A percentile compares a stretch with the other conserved stretches of the same genome.
phyloP scores from a whole-genome alignment of 2,329 filamentous ascomycete genomes.

The Cladosporium halotolerans region DNA sequence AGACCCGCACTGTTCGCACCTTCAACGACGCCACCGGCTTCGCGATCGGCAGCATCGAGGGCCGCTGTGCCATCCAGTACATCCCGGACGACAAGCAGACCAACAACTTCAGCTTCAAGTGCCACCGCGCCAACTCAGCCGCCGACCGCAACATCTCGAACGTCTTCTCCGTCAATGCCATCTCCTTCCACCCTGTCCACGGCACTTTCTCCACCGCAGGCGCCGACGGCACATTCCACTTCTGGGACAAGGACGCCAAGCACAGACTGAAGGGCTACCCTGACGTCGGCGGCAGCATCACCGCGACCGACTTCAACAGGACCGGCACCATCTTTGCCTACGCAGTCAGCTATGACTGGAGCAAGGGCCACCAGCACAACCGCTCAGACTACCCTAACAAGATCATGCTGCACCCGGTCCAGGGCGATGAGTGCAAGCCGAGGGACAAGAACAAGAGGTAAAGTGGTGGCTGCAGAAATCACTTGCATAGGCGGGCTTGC shows the following conservation, averaged over 20 bases:
- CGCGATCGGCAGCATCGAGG: conserved; percentile 93
- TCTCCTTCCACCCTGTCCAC: conserved; percentile 93
- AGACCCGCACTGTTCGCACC: conserved; percentile 90
- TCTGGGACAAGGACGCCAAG: conserved; percentile 68
- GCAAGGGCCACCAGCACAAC: conserved; percentile 87
- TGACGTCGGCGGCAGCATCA: conserved; percentile 67
- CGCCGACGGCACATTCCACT: conserved; percentile 92
- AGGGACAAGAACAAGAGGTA: conserved; percentile 44
- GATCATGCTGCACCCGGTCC: conserved; percentile 45
- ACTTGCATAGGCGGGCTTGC: no score
- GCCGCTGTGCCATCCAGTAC: conserved; percentile 95
- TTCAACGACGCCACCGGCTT: conserved; percentile 89
- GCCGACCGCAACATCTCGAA: conserved; percentile 63
- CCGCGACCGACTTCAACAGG: conserved; percentile 83
- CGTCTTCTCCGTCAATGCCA: conserved; percentile 92
- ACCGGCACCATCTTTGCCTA: conserved; percentile 58
- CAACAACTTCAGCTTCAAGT: conserved; percentile 98
- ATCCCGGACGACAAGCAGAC: conserved; percentile 83
- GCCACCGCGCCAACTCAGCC: conserved; percentile 76
- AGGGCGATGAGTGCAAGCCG: conserved; percentile 46
- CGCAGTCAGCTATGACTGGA: conserved; percentile 95
- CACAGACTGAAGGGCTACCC: conserved; percentile 59
- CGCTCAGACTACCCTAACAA: conserved; percentile 52
- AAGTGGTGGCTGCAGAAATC: not conserved
- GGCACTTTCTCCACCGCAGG: conserved; percentile 98